These are phyloP conservation scores for Nemophila menziesii DNA, from an alignment of 257 asterid genomes.

Conservation along the genomic window DNA sequence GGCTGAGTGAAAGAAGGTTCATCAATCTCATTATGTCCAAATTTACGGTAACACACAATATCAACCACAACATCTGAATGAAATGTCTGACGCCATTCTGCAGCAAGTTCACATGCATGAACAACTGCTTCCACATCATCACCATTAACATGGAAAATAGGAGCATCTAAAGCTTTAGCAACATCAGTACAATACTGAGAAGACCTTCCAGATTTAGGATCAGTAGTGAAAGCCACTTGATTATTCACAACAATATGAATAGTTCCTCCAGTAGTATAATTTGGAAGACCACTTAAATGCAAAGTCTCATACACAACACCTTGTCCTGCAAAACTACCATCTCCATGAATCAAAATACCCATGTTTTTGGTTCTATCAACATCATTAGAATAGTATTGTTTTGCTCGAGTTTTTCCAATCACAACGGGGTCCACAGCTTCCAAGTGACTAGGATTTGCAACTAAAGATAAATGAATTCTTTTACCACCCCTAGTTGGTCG, in stretches of 20 bases:
- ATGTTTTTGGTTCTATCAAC: constrained; percentile 13
- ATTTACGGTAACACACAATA: constrained; percentile 65
- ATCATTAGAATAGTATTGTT: constrained; percentile 16
- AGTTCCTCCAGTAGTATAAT: constrained; percentile 34
- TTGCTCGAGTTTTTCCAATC: constrained; percentile 22
- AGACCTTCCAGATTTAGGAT: constrained; percentile 54
- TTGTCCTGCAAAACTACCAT: constrained; percentile 27
- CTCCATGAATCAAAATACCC: constrained; percentile 25
- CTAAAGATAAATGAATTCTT: constrained; percentile 22
- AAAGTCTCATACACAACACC: constrained; percentile 24
- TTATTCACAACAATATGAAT: constrained; percentile 70
- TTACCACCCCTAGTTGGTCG: constrained; percentile 19
- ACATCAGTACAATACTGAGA: constrained; percentile 73
- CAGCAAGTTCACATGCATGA: constrained; percentile 71
- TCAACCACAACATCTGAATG: constrained; percentile 71
- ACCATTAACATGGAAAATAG: constrained; percentile 75
- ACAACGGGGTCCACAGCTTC: constrained; percentile 29
- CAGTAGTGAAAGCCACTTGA: constrained; percentile 71
- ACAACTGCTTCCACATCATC: constrained; percentile 72
- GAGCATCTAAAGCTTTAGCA: constrained; percentile 58
- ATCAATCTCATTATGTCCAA: constrained; percentile 72
- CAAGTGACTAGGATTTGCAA: constrained; percentile 25
- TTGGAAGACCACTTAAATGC: constrained; percentile 20
- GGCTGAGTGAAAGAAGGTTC: constrained; percentile 83
- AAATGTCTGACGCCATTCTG: constrained; percentile 71